phyloP scores from a whole-genome alignment of 2,329 filamentous ascomycete genomes.

The Alternaria sp. region DNA sequence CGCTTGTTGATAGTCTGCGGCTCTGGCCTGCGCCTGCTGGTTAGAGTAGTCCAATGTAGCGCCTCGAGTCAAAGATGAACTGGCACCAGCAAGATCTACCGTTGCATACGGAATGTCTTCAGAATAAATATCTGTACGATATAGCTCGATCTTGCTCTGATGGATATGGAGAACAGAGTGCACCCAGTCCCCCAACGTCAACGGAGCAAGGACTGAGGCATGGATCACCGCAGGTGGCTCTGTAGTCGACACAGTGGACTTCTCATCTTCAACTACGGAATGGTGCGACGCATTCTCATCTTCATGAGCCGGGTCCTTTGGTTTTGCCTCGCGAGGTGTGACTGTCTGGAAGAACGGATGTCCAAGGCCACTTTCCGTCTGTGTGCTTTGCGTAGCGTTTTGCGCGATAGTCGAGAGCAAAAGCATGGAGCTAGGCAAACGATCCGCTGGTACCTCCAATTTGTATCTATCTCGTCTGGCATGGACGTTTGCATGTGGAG shows the following conservation, averaged over 20 bases:
- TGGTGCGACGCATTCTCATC: background rate
- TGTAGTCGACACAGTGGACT: background rate
- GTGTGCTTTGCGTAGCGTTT: background rate
- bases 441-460: conserved; percentile 31
- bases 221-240: conserved; percentile 11
- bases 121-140: background rate
- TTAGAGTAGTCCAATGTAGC: background rate
- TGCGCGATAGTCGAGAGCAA: conserved; percentile 32
- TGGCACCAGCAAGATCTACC: background rate
- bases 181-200: background rate
- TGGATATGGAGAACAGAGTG: background rate
- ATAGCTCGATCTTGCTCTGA: background rate
- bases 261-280: background rate
- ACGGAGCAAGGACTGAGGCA: conserved; percentile 18
- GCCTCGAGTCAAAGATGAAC: background rate
- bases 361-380: too few species aligned
- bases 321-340: background rate
- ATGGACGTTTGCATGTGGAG: conserved; percentile 29
- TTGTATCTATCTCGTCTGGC: conserved; percentile 13
- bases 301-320: background rate
- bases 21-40: too few species aligned
- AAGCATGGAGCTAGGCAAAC: conserved; percentile 25
- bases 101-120: background rate
- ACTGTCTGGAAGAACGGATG: too few species aligned
- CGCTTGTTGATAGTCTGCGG: too few species aligned